Conservation (phyloP, 202 grass and related monocot species). For the Eragrostis tef region DNA sequence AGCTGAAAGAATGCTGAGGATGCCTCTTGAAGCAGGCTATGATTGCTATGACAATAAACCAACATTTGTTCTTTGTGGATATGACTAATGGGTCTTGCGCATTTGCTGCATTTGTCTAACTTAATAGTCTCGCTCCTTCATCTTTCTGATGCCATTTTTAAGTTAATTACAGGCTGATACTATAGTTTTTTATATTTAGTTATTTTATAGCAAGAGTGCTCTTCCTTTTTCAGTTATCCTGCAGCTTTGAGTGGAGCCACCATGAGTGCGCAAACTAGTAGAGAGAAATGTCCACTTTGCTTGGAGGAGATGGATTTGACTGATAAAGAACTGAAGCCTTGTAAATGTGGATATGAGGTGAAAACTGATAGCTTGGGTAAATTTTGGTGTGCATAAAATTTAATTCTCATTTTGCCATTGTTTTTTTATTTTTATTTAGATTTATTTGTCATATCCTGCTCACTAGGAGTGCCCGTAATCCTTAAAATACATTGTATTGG, state of each 20-base stretch:
- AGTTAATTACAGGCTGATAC: background rate
- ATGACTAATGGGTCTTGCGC: background rate
- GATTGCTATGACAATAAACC: background rate
- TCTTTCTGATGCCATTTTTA: background rate
- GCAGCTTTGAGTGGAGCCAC: slow-evolving; percentile 28
- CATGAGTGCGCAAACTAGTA: slow-evolving; percentile 57
- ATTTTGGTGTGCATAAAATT: slow-evolving; percentile 34
- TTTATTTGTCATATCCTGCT: background rate
- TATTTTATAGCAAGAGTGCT: slow-evolving; percentile 1
- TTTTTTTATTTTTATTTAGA: slow-evolving; percentile 26
- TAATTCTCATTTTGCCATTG: background rate
- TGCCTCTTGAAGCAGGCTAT: slow-evolving; percentile 11
- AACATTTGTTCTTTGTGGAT: background rate
- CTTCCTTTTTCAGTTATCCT: slow-evolving; percentile 37
- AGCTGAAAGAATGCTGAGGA: background rate
- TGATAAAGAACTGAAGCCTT: slow-evolving; percentile 72
- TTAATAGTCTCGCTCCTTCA: background rate
- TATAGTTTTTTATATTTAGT: slow-evolving; percentile 5
- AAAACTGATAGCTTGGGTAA: slow-evolving; percentile 16
- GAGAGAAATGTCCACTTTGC: slow-evolving; percentile 64
- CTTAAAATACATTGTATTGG: background rate
- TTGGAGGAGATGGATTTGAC: slow-evolving; percentile 63
- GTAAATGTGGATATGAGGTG: slow-evolving; percentile 81
- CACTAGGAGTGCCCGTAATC: background rate
- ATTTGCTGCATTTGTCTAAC: background rate